Evolutionary conservation across 257 asterid genomes (phyloP).

Genomic region (Marsdenia floribunda): DNA sequence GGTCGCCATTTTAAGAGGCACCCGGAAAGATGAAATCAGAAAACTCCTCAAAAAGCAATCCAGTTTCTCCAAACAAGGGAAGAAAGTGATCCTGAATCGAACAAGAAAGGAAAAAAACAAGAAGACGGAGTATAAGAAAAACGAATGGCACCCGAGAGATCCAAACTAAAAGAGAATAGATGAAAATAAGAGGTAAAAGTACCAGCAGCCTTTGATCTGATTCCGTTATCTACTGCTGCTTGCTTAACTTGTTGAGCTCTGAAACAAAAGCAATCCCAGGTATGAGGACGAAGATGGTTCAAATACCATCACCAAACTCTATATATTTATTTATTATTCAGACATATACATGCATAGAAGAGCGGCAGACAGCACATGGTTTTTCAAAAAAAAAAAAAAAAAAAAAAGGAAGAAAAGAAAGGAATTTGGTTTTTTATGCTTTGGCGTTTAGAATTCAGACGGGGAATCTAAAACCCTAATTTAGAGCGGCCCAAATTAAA

Average conservation of each 20-base stretch:
- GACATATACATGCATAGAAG: background rate
- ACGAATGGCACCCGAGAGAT: background rate
- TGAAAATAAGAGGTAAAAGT: background rate
- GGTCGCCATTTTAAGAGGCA: slow-evolving; percentile 17
- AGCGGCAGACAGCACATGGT: background rate
- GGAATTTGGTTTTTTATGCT: background rate
- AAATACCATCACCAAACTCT: background rate
- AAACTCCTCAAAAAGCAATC: background rate
- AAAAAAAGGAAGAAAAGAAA: too few relatives aligned
- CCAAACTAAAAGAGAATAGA: background rate
- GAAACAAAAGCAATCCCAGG: background rate
- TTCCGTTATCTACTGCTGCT: background rate
- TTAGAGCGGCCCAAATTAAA: background rate
- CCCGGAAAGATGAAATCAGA: background rate
- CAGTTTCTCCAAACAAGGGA: background rate
- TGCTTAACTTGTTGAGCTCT: too few relatives aligned
- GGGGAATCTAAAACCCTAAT: background rate
- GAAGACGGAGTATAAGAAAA: background rate
- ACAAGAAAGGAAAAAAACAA: background rate
- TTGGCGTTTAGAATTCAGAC: background rate
- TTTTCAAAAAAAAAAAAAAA: too few relatives aligned
- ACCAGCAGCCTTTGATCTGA: background rate
- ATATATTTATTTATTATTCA: background rate
- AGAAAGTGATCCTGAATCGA: background rate
- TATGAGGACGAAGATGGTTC: background rate